Evolutionary conservation across 2,329 filamentous ascomycete species (phyloP).

Genomic region (Diaporthe ilicicola): DNA sequence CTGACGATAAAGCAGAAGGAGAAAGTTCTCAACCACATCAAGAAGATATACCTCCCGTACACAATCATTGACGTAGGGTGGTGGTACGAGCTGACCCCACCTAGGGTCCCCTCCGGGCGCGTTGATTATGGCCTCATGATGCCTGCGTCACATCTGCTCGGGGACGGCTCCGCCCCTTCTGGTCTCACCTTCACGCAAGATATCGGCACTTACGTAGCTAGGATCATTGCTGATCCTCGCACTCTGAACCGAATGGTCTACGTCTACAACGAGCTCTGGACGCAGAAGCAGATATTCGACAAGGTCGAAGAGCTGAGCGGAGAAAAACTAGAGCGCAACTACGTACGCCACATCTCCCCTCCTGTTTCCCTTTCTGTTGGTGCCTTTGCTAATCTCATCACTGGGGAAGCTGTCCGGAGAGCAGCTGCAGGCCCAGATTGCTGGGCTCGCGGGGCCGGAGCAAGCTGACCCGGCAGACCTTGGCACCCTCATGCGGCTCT

Average conservation of each 20-base stretch:
- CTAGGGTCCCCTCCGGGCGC: conserved; percentile 40
- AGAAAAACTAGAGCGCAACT: conserved; percentile 53
- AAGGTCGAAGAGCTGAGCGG: conserved; percentile 57
- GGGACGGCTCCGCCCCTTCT: conserved; percentile 53
- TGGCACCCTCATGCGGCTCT: not conserved
- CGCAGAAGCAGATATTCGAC: conserved; percentile 55
- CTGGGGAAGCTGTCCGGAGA: not conserved
- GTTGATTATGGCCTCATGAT: conserved; percentile 52
- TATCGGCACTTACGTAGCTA: conserved; percentile 59
- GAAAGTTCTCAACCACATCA: conserved; percentile 57
- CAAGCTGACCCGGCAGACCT: not conserved
- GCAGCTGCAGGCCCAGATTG: not conserved
- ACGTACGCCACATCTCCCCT: conserved; percentile 39
- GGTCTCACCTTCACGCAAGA: conserved; percentile 60
- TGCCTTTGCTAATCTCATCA: not conserved
- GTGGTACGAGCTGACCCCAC: conserved; percentile 60
- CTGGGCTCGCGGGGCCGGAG: not conserved
- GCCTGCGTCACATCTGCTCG: conserved; percentile 49
- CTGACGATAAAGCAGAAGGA: conserved; percentile 53
- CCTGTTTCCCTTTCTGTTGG: not conserved
- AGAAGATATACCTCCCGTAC: conserved; percentile 57
- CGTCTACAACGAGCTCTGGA: conserved; percentile 54
- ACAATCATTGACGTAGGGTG: conserved; percentile 67
- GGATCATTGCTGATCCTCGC: conserved; percentile 58
- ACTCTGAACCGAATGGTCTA: conserved; percentile 63